Conservation (phyloP, 331 rosid genomes). For the Quercus tomentella region DNA sequence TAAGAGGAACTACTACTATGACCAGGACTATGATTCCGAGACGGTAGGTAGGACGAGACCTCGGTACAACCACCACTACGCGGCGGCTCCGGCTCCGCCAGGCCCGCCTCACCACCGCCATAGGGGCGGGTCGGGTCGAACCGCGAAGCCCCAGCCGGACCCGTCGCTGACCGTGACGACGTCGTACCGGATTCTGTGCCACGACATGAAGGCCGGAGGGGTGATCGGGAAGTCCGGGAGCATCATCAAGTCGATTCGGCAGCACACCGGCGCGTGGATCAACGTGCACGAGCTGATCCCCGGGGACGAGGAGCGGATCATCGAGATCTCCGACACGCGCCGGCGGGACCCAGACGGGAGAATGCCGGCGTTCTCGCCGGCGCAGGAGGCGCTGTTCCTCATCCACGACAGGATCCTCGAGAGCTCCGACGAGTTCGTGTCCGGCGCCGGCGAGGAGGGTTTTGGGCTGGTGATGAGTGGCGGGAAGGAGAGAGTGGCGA, state of each 20-base stretch:
- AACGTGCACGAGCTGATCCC: conserved; percentile 88
- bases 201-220: conserved; percentile 90
- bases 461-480: conserved; percentile 43
- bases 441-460: conserved; percentile 60
- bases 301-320: conserved; percentile 92
- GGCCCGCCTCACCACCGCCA: conserved; percentile 25
- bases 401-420: conserved; percentile 91
- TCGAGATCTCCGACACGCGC: conserved; percentile 93
- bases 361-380: conserved; percentile 93
- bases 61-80: conserved; percentile 74
- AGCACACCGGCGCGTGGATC: conserved; percentile 99
- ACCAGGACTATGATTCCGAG: conserved; percentile 88
- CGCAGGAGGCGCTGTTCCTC: conserved; percentile 88
- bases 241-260: conserved; percentile 90
- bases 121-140: conserved; percentile 48
- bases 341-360: conserved; percentile 94
- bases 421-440: conserved; percentile 61
- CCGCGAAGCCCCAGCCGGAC: conserved; percentile 48
- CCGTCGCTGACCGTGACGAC: conserved; percentile 58
- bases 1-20: conserved; percentile 89
- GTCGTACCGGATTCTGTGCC: conserved; percentile 80
- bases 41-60: conserved; percentile 73
- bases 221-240: conserved; percentile 99
- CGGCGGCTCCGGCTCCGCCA: background rate
- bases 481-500: conserved; percentile 56